Percentiles rank a stretch among this genome's conserved stretches.
These are phyloP conservation scores for Hibiscus trionum DNA, from an alignment of 345 rosid genomes.

Conservation along the genomic window DNA sequence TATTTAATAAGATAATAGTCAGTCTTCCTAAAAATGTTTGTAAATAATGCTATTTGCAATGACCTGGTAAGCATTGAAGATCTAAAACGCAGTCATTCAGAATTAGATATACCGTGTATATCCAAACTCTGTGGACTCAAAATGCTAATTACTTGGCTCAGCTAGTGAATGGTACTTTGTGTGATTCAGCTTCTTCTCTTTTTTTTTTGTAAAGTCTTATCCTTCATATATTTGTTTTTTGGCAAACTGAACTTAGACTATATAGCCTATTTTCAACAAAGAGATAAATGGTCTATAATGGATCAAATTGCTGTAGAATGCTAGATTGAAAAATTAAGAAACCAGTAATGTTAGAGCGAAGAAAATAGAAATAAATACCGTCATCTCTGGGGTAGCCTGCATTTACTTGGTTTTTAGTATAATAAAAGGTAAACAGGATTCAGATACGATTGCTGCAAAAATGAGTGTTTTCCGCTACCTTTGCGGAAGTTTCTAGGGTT, in stretches of 20 bases:
- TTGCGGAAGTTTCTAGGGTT: background rate
- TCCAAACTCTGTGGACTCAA: background rate
- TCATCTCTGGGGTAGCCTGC: background rate
- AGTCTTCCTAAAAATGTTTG: background rate
- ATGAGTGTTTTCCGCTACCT: background rate
- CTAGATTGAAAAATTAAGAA: background rate
- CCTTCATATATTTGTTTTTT: background rate
- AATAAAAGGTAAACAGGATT: background rate
- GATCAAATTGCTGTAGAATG: background rate
- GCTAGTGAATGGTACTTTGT: background rate
- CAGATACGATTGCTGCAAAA: background rate
- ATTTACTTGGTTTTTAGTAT: background rate
- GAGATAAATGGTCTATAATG: background rate
- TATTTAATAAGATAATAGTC: background rate
- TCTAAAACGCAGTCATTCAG: background rate
- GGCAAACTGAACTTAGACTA: background rate
- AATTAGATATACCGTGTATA: background rate
- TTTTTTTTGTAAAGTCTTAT: too few relatives aligned
- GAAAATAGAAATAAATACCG: background rate
- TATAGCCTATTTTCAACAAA: background rate
- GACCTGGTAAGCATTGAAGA: conserved; percentile 5
- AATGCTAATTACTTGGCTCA: background rate
- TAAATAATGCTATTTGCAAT: background rate
- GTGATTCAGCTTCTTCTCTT: too few relatives aligned
- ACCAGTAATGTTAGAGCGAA: background rate